Conservation (phyloP, 1,139 yeast genomes). For the Scheffersomyces quercinus region DNA sequence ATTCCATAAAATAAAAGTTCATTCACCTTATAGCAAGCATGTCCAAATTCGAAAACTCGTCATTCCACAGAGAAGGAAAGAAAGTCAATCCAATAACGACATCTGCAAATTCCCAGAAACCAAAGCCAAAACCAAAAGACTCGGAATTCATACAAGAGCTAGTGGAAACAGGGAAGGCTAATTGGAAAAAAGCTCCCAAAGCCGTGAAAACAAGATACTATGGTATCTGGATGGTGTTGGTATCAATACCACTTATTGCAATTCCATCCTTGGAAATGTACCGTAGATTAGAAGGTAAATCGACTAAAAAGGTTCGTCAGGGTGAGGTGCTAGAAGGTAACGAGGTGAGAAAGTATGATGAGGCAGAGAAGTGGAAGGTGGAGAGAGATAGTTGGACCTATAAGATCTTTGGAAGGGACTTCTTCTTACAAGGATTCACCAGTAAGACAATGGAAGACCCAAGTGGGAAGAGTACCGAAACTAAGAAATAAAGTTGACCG, state of each 20-base stretch:
- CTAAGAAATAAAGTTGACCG: neutral
- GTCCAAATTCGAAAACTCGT: constrained; percentile 22
- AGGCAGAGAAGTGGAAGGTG: constrained; percentile 42
- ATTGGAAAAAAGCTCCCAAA: constrained; percentile 49
- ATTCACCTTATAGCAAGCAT: neutral
- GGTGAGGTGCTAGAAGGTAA: constrained; percentile 42
- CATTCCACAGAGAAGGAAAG: constrained; percentile 35
- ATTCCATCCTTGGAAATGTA: constrained; percentile 39
- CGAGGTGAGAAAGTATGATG: constrained; percentile 36
- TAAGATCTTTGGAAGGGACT: constrained; percentile 44
- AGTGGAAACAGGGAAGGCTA: constrained; percentile 42
- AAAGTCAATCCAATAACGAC: constrained; percentile 14
- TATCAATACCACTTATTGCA: constrained; percentile 40
- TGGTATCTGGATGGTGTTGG: constrained; percentile 40
- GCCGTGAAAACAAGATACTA: constrained; percentile 40
- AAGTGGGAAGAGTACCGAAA: constrained; percentile 2
- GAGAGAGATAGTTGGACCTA: constrained; percentile 42
- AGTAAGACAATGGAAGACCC: constrained; percentile 37
- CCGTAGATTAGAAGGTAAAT: constrained; percentile 41
- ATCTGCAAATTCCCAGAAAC: constrained; percentile 7
- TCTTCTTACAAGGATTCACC: constrained; percentile 48
- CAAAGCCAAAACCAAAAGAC: constrained; percentile 16
- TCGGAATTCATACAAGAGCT: constrained; percentile 38
- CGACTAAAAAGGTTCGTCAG: constrained; percentile 42
- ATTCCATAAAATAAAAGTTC: constrained; percentile 6